Base-by-base conservation (phyloP, 495 filamentous ascomycete species). In the Amphirosellinia nigrospora region DNA sequence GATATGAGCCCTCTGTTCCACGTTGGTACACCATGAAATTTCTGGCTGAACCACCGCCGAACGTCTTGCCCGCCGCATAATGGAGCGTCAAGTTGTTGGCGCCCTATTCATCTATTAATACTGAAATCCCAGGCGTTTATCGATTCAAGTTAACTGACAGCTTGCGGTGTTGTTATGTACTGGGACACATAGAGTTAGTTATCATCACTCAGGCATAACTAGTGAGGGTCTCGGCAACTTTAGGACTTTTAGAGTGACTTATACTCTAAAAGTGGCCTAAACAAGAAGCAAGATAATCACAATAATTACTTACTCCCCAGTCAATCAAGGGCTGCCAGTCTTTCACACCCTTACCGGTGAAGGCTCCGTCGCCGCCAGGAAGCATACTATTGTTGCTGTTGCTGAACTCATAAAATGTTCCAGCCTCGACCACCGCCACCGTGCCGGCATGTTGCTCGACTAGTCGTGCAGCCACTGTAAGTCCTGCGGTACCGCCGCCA, bases 401-500 rank as follows among this genome's bases (percentile, higher is more conserved):
- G 73, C 83, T 79, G 4, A 81, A 36, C 71, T 90, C 83, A 66
- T 90, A 90, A 60, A 84, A 79, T 0, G 80, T 82, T 26, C 88
- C 88, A 11, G 88, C 87, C 78, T 90, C 88, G 8, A 90, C 76
- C 5, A 89, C 73, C 36, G 72, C 78, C 16, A 81, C 80, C 1
- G 72, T 75, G 19, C 60, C 58, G 59, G 65, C 70, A 26, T 68
- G 65, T 32, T 58, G 62, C 30, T 73, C 53, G 1, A 83, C 82
- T 8, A 89, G 75, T 26, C 88, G 78, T 1, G 80, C 79, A 13
- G 86, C 87, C 6, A 89, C 70, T 9, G 80, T 75, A 16, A 82
- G 76, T 0, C 87, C 88, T 2, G 83, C 83, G 0, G 81, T 89
- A 3, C 88, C 88, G 41, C 87, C 87, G 4, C 88, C 88, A 3